Evolutionary conservation across 2,329 filamentous ascomycete genomes (phyloP).

Genomic region (Fusarium abutilonis): DNA sequence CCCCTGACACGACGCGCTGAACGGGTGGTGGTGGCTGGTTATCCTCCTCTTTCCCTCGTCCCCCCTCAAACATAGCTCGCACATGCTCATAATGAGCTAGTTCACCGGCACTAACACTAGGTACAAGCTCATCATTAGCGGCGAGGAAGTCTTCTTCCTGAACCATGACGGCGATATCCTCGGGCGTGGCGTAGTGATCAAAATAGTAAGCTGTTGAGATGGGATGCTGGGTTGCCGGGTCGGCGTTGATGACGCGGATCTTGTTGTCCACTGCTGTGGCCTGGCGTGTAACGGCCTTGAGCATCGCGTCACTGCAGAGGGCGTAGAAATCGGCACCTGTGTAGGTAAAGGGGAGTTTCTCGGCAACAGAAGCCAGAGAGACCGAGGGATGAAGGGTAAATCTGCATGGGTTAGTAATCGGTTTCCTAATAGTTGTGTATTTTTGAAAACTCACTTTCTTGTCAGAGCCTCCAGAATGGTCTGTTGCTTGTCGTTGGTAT

Average conservation of each 20-base stretch:
- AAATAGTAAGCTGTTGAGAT: constrained; percentile 95
- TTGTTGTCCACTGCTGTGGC: constrained; percentile 85
- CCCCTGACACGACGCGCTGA: constrained; percentile 42
- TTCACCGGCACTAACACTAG: constrained; percentile 91
- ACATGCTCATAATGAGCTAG: constrained; percentile 90
- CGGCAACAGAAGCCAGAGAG: constrained; percentile 78
- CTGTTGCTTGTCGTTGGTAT: constrained; percentile 95
- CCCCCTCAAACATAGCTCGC: constrained; percentile 81
- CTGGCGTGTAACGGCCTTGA: constrained; percentile 95
- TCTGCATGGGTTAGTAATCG: constrained; percentile 56
- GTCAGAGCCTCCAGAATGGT: constrained; percentile 95
- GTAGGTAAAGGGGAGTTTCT: constrained; percentile 89
- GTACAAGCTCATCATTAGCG: constrained; percentile 87
- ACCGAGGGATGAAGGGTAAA: constrained; percentile 85
- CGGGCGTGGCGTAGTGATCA: constrained; percentile 84
- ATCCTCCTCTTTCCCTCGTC: constrained; percentile 49
- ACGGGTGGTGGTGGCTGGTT: constrained; percentile 51
- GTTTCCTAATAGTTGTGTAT: not conserved
- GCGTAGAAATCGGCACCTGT: constrained; percentile 98
- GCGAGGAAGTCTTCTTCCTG: constrained; percentile 86
- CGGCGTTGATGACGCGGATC: constrained; percentile 74
- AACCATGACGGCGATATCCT: constrained; percentile 88
- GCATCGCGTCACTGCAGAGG: constrained; percentile 96
- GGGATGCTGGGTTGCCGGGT: constrained; percentile 51
- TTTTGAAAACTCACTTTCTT: constrained; percentile 74